Percentiles rank a stretch among this genome's conserved stretches.
Conservation (phyloP, 2,329 filamentous ascomycete genomes). For the Pseudonectria buxi region DNA sequence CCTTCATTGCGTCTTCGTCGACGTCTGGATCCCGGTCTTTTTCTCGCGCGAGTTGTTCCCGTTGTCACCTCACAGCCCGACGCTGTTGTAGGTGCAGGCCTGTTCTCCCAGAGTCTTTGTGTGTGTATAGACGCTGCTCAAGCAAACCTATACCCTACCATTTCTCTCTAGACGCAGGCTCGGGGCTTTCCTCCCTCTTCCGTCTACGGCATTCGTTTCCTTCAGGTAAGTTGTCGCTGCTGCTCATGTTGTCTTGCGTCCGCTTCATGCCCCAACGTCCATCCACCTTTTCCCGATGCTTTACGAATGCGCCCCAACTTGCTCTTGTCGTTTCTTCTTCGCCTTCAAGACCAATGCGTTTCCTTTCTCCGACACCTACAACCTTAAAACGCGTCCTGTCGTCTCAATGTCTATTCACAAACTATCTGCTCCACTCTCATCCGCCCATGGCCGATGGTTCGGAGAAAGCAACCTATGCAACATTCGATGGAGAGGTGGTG, state of each 20-base stretch:
- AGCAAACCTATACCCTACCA: slow-evolving; percentile 9
- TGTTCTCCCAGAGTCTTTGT: slow-evolving; percentile 11
- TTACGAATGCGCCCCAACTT: no score
- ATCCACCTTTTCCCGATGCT: neutral
- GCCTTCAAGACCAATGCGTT: no score
- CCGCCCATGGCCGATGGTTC: no score
- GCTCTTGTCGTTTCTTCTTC: no score
- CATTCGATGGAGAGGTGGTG: no score
- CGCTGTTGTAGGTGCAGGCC: slow-evolving; percentile 21
- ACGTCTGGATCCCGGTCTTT: slow-evolving; percentile 25
- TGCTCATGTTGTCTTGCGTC: neutral
- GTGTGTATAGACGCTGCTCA: slow-evolving; percentile 5
- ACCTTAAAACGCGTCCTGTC: no score
- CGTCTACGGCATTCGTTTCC: slow-evolving; percentile 10
- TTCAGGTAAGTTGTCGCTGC: slow-evolving; percentile 6
- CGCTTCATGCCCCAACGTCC: neutral
- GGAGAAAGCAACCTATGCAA: no score
- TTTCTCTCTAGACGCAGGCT: slow-evolving; percentile 13
- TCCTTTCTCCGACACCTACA: no score
- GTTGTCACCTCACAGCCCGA: slow-evolving; percentile 23
- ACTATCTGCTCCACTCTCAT: no score
- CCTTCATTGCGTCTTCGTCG: slow-evolving; percentile 23
- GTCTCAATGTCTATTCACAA: no score
- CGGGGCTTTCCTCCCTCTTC: slow-evolving; percentile 6
- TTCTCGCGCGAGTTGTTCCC: slow-evolving; percentile 25